A percentile compares a stretch with the other conserved stretches of the same genome.
phyloP scores from a whole-genome alignment of 1,139 yeast genomes.

The Yamadazyma trypodendri region DNA sequence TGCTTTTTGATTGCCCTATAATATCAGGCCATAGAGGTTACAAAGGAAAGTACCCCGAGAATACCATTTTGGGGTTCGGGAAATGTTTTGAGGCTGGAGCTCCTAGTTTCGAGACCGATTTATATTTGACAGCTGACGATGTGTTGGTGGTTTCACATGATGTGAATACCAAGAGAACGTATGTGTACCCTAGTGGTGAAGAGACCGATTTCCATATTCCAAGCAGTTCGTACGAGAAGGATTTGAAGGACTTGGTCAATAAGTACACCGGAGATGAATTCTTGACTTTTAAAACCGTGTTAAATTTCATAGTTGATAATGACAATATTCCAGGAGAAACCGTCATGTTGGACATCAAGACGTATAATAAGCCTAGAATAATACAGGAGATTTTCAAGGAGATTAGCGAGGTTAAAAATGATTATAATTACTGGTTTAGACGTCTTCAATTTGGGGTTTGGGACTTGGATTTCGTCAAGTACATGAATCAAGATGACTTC shows the following conservation, averaged over 20 bases:
- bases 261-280: conserved; percentile 55
- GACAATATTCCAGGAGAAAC: conserved; percentile 20
- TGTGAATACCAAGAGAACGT: conserved; percentile 57
- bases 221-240: conserved; percentile 35
- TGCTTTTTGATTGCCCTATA: conserved; percentile 21
- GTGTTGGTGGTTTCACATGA: conserved; percentile 79
- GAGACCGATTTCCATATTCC: conserved; percentile 41
- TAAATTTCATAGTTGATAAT: conserved; percentile 55
- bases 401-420: conserved; percentile 46
- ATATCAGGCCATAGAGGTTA: conserved; percentile 51
- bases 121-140: conserved; percentile 75
- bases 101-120: conserved; percentile 75
- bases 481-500: conserved; percentile 40
- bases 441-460: conserved; percentile 79
- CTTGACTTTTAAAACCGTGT: conserved; percentile 59
- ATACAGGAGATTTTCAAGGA: conserved; percentile 51
- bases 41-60: conserved; percentile 71
- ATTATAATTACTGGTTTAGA: conserved; percentile 64
- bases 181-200: conserved; percentile 45
- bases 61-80: conserved; percentile 70
- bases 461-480: conserved; percentile 65
- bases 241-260: conserved; percentile 54
- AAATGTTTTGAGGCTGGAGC: conserved; percentile 73
- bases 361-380: conserved; percentile 61
- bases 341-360: conserved; percentile 82